A percentile compares a stretch with the other conserved stretches of the same genome.
Conservation (phyloP, 2,329 filamentous ascomycete genomes). For the Colletotrichum sp. region DNA sequence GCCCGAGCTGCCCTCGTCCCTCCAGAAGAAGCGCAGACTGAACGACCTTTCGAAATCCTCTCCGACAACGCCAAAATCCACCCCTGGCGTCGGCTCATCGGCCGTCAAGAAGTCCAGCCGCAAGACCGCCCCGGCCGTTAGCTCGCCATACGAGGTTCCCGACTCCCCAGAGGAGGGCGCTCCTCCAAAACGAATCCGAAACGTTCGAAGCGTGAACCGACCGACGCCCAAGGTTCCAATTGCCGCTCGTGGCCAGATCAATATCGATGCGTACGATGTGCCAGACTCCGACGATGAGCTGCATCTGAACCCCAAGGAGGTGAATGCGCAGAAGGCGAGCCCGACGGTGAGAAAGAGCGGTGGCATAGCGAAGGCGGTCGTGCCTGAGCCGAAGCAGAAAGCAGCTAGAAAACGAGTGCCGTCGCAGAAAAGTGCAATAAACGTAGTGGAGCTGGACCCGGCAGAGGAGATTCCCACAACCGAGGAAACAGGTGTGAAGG, state of each 20-base stretch:
- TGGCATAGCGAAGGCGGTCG: not conserved
- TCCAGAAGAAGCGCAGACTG: slow-evolving; percentile 27
- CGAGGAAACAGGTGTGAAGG: slow-evolving; percentile 10
- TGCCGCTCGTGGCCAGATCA: not conserved
- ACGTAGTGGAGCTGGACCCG: not conserved
- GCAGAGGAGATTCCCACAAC: not conserved
- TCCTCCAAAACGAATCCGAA: slow-evolving; percentile 11
- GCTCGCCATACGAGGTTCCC: slow-evolving; percentile 25
- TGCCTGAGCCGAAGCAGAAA: not conserved
- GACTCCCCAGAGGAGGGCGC: slow-evolving; percentile 26
- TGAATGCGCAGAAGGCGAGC: not conserved
- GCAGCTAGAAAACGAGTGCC: not conserved
- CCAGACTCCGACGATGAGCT: slow-evolving; percentile 27
- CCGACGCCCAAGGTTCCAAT: slow-evolving; percentile 15
- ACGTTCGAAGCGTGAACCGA: slow-evolving; percentile 14
- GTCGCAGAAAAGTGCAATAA: not conserved
- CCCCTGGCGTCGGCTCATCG: not conserved
- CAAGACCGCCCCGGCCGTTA: not conserved
- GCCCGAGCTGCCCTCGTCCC: slow-evolving; percentile 1
- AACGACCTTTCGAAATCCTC: slow-evolving; percentile 33
- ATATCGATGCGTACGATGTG: slow-evolving; percentile 23
- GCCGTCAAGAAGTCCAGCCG: not conserved
- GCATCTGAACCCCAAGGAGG: not conserved
- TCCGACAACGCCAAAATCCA: slow-evolving; percentile 30
- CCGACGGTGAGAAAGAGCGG: slow-evolving; percentile 13